Evolutionary conservation across 805 yeast genomes (phyloP), one percentile per base, ranked within the genome.

Genomic region (Wickerhamomyces alni): DNA sequence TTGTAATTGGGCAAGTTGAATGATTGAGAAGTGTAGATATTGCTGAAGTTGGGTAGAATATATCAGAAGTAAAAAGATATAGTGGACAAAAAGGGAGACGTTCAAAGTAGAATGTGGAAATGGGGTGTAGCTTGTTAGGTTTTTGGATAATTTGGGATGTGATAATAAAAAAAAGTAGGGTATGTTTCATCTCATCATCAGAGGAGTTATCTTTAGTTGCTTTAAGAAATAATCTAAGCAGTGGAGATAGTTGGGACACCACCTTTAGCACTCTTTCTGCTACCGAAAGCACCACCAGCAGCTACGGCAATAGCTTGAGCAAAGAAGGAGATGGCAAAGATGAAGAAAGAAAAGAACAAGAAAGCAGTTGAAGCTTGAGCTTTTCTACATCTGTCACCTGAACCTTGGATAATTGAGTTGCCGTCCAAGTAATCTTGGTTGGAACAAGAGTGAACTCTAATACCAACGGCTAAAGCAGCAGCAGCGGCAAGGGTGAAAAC

Each of bases 401-500:
- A 72, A 51, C 95, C 94, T 70, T 86, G 87, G 45, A 85, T 65
- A 53, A 86, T 74, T 45, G 63, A 63, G 75, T 91, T 91, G 49
- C 53, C 36, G 52, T 77, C 70, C 50, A 88, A 44, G 73, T 86
- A 88, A 40, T 31, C 43, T 46, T 69, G 50, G 78, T 87, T 83
- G 52, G 70, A 44, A 74, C 99, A 91, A 30, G 95, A 82, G 74
- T 88, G 96, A 48, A 72, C 74, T 66, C 89, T 79, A 59, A 85
- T 80, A 56, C 80, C 94, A 44, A 87, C 95, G 39, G 98, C 98
- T 59, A 93, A 71, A 38, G 96, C 96, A 43, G 95, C 80, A 56
- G 89, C 98, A 50, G 87, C 98, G 36, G 98, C 80, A 64, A 93
- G 87, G 41, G 96, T 80, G 80, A 93, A 93, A 53, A 89, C 84